phyloP scores from a whole-genome alignment of 208 protist genomes.

The Acanthamoeba sp. region DNA sequence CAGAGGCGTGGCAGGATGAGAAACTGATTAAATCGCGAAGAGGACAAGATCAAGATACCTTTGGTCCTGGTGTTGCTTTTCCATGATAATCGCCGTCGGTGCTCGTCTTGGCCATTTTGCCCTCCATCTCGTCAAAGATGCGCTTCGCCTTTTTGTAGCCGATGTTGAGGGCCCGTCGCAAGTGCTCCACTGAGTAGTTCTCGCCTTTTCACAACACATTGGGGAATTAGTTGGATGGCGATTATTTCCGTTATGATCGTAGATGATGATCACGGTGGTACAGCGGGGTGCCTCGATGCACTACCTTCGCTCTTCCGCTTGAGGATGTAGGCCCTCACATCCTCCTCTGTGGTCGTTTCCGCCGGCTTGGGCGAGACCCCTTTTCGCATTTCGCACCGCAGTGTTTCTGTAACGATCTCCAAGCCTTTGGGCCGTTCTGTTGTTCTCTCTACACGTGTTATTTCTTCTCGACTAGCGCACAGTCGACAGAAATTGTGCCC shows the following conservation, averaged over 20 bases:
- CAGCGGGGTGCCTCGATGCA: background rate
- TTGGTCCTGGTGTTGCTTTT: background rate
- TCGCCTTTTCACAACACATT: background rate
- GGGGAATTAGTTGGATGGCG: background rate
- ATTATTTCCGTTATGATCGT: background rate
- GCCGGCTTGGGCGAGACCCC: background rate
- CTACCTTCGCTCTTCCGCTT: conserved; percentile 26
- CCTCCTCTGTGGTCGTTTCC: conserved; percentile 9
- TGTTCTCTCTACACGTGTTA: too few relatives aligned
- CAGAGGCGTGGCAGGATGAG: background rate
- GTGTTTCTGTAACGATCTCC: too few relatives aligned
- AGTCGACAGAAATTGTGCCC: too few relatives aligned
- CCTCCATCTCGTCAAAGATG: conserved; percentile 35
- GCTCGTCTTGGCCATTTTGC: background rate
- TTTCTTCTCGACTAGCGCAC: too few relatives aligned
- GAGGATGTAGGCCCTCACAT: conserved; percentile 20
- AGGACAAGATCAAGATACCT: background rate
- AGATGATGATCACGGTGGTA: background rate
- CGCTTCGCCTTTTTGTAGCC: conserved; percentile 35
- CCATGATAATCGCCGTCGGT: background rate
- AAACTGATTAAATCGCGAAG: background rate
- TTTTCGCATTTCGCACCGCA: background rate
- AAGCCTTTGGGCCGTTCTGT: too few relatives aligned
- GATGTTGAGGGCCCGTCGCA: background rate
- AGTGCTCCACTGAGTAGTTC: conserved; percentile 20